A percentile compares a stretch with the other conserved stretches of the same genome.
Evolutionary conservation across 2,329 filamentous ascomycete genomes (phyloP).

Genomic region (Stachybotrys chlorohalonatus): DNA sequence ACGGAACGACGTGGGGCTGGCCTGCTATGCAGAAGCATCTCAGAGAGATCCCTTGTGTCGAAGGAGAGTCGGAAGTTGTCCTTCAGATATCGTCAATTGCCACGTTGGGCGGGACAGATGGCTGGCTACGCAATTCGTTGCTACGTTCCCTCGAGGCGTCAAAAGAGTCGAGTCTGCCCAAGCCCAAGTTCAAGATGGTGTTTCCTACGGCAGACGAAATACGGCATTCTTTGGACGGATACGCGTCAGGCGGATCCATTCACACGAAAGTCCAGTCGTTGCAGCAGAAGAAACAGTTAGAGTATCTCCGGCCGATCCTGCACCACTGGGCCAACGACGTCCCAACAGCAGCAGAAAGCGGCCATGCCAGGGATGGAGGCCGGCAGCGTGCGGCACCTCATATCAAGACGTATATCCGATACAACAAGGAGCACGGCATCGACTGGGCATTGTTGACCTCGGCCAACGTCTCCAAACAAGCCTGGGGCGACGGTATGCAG

Average conservation of each 20-base stretch:
- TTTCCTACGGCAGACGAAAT: constrained; percentile 79
- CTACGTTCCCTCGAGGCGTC: constrained; percentile 39
- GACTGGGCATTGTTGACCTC: constrained; percentile 84
- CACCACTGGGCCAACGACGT: constrained; percentile 67
- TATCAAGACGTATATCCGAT: constrained; percentile 82
- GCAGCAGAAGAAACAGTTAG: constrained; percentile 64
- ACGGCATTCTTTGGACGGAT: constrained; percentile 66
- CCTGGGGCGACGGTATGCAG: constrained; percentile 64
- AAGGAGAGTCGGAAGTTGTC: constrained; percentile 38
- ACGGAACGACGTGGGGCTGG: constrained; percentile 69
- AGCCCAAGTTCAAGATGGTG: constrained; percentile 57
- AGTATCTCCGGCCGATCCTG: constrained; percentile 61
- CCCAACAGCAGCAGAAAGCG: constrained; percentile 21
- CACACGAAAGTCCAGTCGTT: constrained; percentile 68
- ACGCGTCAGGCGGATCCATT: constrained; percentile 68
- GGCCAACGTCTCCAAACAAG: constrained; percentile 86
- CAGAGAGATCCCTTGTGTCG: constrained; percentile 36
- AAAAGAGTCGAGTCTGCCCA: constrained; percentile 7
- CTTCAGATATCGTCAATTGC: constrained; percentile 74
- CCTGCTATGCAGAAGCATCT: constrained; percentile 54
- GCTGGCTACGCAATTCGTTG: constrained; percentile 61
- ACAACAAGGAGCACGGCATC: constrained; percentile 39
- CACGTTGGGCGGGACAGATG: constrained; percentile 60
- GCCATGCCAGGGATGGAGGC: constrained; percentile 38
- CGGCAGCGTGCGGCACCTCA: constrained; percentile 69